Percentiles rank a stretch among this genome's conserved stretches.
Conservation (phyloP, 257 asterid genomes). For the Mentha longifolia region DNA sequence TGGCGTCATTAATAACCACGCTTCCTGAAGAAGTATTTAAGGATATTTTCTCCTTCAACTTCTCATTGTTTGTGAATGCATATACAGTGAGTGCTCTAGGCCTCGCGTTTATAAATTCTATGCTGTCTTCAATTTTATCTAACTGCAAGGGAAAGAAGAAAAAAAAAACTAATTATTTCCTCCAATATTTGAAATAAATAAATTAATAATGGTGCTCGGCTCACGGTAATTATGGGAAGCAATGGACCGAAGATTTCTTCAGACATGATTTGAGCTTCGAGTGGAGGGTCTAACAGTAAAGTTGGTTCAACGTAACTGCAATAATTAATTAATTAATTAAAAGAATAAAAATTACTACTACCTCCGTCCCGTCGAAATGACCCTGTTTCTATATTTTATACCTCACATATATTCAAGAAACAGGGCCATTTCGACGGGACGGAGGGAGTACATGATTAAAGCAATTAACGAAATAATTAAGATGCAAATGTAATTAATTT, state of each 20-base stretch:
- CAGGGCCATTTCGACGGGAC: too few species aligned
- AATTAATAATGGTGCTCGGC: slow-evolving; percentile 9
- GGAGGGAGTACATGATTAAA: neutral
- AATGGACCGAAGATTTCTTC: slow-evolving; percentile 87
- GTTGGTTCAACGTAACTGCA: slow-evolving; percentile 80
- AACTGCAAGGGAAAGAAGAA: too few species aligned
- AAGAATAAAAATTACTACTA: too few species aligned
- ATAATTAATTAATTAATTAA: neutral
- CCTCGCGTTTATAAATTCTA: slow-evolving; percentile 59
- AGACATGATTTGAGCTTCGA: slow-evolving; percentile 62
- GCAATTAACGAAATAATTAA: too few species aligned
- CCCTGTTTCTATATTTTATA: too few species aligned
- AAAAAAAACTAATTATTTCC: too few species aligned
- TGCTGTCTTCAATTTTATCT: slow-evolving; percentile 71
- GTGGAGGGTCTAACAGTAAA: slow-evolving; percentile 74
- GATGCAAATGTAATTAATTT: too few species aligned
- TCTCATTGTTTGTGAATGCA: slow-evolving; percentile 64
- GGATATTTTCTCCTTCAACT: slow-evolving; percentile 45
- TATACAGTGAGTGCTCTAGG: slow-evolving; percentile 71
- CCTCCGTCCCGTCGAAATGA: too few species aligned
- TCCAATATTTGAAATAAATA: too few species aligned
- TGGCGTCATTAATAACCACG: slow-evolving; percentile 69
- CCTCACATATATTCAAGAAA: too few species aligned
- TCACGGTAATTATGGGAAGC: slow-evolving; percentile 78
- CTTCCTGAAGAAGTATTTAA: slow-evolving; percentile 72